Base-by-base conservation (phyloP, 169 alveolate species). In the Plasmodium vinckei region DNA sequence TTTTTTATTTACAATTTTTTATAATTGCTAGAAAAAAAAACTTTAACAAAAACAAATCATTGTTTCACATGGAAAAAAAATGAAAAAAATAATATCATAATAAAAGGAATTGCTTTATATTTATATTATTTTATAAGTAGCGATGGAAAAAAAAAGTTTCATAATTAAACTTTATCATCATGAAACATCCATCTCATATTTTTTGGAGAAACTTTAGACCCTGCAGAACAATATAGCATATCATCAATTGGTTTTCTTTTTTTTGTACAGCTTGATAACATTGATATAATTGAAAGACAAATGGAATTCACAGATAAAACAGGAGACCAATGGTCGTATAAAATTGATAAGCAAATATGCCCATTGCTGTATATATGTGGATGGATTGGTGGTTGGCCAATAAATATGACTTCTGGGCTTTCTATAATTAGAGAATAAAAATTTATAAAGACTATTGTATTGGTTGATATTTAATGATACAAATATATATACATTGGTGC, bases 331-430 rank as follows among this genome's bases (percentile, higher is more conserved):
- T 70, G 88, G 42, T 84, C 92, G 90, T 96, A 96, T 57, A 97
- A 87, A 51, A 95, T 96, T 27, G 97, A 94, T 65, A 97, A 70
- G 65, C 99, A 97, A 57, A 97, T 97, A 84, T 94, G 97, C 9
- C 99, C 99, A 92, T 97, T 97, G 69, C 98, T 96, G 94, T 97
- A 97, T 46, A 97, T 96, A 87, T 97, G 99, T n/a, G 97, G 98
- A 70, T 97, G 99, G 12, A 95, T 95, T 19, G 99, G 99, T 42
- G 96, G 93, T 44, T 89, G 92, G 0, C 97, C 98, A 10, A 95
- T 92, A 79, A 97, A 97, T 17, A 95, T 92, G 9, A 92, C 98
- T 93, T 97, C 98, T 15, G 98, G 98, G 71, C 98, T 91, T 72
- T 97, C 98, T 51, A 95, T 92, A 47, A 97, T 97, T 51, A 7